Base-by-base conservation (phyloP, 176 grass and related monocot genomes). In the Phoenix dactylifera region DNA sequence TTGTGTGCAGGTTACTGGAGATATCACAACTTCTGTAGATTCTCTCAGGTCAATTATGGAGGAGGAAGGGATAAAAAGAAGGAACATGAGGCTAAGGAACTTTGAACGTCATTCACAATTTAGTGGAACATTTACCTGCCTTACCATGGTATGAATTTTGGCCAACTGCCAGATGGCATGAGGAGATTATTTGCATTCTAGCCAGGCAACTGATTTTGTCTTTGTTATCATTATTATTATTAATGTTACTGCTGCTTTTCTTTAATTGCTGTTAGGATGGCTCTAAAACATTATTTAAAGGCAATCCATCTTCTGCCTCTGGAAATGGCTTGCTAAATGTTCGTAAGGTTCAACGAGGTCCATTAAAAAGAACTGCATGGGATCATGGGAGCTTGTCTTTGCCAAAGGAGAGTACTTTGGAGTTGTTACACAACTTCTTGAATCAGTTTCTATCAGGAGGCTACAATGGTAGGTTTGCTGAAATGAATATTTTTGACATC, bases 391-490 rank as follows among this genome's bases (percentile, higher is more conserved):
- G 75, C 56, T 54, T 84, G 26, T 76, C 72, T 62, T 63, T 76
- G 69, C 74, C 80, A 58, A 96, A 85, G 57, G 72, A 85, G 64
- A 80, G 80, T 62, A 73, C 80, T 73, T 59, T 70, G 67, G 83
- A 87, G 44, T 60, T 74, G 60, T 50, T 96, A 58, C 76, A 65
- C 72, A 82, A 69, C 72, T 90, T 85, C 69, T 52, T 87, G 28
- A 76, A 85, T 58, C 92, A 96, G 70, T 96, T 96, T 67, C 59
- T 96, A 68, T 88, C 86, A 72, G 92, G 86, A 75, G 92, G 86
- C 58, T 96, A 96, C 66, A 96, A 96, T 77, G 81, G 92, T 96
- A 74, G 65, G 62, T 49, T 56, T 68, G 3, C 10, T 44, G 35
- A 44, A 44, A 44, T 44, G 35, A 10, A 12, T 44, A 44, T 44